Conservation (phyloP, 257 asterid genomes). For the Capsicum baccatum region DNA sequence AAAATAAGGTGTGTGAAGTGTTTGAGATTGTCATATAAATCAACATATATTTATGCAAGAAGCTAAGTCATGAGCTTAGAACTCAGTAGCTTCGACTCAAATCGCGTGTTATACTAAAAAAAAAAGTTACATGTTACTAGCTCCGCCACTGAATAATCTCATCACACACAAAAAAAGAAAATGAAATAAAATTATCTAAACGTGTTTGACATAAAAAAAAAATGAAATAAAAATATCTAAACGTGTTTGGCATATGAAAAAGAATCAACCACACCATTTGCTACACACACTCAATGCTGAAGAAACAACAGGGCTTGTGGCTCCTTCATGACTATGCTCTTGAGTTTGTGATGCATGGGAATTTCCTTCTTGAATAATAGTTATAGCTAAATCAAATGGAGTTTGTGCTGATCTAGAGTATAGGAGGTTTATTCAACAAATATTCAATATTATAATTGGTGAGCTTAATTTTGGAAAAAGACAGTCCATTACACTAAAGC, state of each 20-base stretch:
- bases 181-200: too few species aligned
- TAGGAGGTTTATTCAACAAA: not conserved
- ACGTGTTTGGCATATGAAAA: not conserved
- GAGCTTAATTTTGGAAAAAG: not conserved
- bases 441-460: not conserved
- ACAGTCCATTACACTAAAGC: too few species aligned
- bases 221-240: not conserved
- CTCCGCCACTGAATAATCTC: not conserved
- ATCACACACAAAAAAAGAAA: too few species aligned
- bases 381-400: not conserved
- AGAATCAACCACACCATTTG: not conserved
- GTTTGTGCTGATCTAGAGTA: not conserved
- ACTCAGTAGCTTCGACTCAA: not conserved
- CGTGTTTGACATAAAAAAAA: too few species aligned
- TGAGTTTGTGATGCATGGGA: slow-evolving; percentile 13
- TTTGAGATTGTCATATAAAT: not conserved
- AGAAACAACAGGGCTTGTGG: not conserved
- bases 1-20: not conserved
- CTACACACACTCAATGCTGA: slow-evolving; percentile 20
- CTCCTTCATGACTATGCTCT: not conserved
- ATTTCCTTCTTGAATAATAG: not conserved
- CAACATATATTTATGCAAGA: not conserved
- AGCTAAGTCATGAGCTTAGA: not conserved
- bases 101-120: too few species aligned
- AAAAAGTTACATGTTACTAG: not conserved